Conservation (phyloP, 441 rosid genomes). For the Corymbia citriodora region DNA sequence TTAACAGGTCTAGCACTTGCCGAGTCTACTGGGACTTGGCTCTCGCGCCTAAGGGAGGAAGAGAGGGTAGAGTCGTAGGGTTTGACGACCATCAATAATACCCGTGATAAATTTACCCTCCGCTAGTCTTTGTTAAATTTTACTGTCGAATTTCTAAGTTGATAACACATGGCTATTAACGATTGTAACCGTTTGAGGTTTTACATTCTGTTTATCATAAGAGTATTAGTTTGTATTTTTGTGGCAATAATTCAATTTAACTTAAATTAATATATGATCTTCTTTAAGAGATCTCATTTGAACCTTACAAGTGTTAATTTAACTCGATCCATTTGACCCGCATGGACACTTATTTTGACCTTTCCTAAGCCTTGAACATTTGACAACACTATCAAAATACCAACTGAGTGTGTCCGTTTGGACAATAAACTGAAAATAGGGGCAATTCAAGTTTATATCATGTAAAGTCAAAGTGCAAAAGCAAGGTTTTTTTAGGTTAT, state of each 20-base stretch:
- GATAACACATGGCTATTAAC: too few species aligned
- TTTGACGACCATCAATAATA: conserved; percentile 42
- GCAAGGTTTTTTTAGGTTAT: neutral
- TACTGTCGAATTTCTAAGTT: too few species aligned
- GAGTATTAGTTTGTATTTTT: too few species aligned
- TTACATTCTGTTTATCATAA: too few species aligned
- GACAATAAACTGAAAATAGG: neutral
- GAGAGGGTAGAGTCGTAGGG: conserved; percentile 26
- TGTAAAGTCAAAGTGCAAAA: neutral
- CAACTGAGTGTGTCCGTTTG: neutral
- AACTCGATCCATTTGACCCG: neutral
- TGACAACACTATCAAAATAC: neutral
- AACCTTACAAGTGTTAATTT: neutral
- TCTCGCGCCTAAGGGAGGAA: conserved; percentile 42
- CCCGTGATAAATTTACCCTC: too few species aligned
- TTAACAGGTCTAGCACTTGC: too few species aligned
- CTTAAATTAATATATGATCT: neutral
- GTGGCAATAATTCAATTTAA: too few species aligned
- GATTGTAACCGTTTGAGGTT: too few species aligned
- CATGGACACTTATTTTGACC: neutral
- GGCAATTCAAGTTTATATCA: neutral
- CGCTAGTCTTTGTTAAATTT: too few species aligned
- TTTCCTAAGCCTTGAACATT: neutral
- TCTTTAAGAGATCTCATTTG: neutral
- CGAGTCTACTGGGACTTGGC: neutral